phyloP scores from a whole-genome alignment of 768 basidiomycete species.

The Multifurca ochricompacta region DNA sequence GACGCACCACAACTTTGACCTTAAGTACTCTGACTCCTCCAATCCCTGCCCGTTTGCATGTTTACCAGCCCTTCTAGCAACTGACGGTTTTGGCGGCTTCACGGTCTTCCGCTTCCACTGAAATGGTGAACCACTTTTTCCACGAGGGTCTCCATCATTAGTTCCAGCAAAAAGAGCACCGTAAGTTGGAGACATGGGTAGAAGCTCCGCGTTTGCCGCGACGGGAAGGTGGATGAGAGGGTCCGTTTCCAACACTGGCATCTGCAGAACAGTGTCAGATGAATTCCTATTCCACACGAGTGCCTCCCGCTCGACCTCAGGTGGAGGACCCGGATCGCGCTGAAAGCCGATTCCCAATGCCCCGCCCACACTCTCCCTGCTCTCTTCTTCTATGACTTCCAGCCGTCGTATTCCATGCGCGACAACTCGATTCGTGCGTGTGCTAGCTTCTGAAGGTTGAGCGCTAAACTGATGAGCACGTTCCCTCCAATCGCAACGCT shows the following conservation, averaged over 20 bases:
- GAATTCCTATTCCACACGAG: not conserved
- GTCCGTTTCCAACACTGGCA: conserved; percentile 10
- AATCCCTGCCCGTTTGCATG: conserved; percentile 25
- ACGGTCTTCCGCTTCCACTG: not conserved
- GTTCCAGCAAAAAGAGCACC: not conserved
- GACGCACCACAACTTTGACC: conserved; percentile 72
- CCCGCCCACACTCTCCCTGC: not conserved
- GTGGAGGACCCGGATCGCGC: not conserved
- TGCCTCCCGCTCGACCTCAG: conserved; percentile 17
- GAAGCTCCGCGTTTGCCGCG: not conserved
- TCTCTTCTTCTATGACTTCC: conserved; percentile 21
- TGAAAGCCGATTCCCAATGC: not conserved
- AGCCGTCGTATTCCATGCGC: not conserved
- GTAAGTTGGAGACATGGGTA: not conserved
- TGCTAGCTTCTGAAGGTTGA: conserved; percentile 90
- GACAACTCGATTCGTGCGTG: conserved; percentile 58
- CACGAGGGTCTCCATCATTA: not conserved
- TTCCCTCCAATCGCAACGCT: conserved; percentile 78
- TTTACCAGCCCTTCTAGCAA: not conserved
- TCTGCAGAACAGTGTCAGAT: not conserved
- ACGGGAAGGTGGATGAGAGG: conserved; percentile 13
- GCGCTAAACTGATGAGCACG: conserved; percentile 79
- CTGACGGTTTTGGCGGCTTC: not conserved
- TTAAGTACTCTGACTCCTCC: conserved; percentile 73
- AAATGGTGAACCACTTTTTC: not conserved